Evolutionary conservation across 163 green algal genomes (phyloP).

Genomic region (Scenedesmus sp.): DNA sequence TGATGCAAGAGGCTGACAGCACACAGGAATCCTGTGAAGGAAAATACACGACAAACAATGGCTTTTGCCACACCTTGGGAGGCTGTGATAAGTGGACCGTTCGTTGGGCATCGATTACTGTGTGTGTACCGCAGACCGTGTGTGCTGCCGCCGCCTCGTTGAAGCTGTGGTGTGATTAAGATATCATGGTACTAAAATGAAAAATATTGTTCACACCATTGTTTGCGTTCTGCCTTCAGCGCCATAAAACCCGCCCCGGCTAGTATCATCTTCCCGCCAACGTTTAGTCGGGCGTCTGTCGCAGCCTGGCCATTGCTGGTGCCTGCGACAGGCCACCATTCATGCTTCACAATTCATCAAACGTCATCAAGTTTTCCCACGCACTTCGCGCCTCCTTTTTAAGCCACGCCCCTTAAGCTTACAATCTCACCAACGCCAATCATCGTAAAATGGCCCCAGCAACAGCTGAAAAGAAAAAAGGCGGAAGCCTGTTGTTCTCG

Average conservation of each 20-base stretch:
- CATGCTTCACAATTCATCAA: background rate
- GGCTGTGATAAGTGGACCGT: no score
- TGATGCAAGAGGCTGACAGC: no score
- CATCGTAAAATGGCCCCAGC: conserved; percentile 8
- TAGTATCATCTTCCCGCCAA: background rate
- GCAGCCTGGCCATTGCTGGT: background rate
- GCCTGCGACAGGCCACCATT: background rate
- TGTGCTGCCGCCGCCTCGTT: no score
- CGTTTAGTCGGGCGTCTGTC: background rate
- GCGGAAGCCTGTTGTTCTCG: background rate
- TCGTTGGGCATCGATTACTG: no score
- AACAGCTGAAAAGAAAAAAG: conserved; percentile 22
- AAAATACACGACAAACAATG: no score
- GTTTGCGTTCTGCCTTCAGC: background rate
- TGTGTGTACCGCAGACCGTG: no score
- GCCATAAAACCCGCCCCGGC: background rate
- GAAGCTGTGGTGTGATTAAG: no score
- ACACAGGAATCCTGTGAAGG: no score
- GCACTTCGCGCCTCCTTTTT: background rate
- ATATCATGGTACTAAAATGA: background rate
- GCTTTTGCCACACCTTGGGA: no score
- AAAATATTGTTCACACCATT: background rate
- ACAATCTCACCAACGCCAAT: background rate
- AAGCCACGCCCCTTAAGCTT: background rate
- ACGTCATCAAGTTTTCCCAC: background rate